Evolutionary conservation across 768 basidiomycete species (phyloP), one percentile per base, ranked within the genome.

Genomic region (Mycena haematopus): DNA sequence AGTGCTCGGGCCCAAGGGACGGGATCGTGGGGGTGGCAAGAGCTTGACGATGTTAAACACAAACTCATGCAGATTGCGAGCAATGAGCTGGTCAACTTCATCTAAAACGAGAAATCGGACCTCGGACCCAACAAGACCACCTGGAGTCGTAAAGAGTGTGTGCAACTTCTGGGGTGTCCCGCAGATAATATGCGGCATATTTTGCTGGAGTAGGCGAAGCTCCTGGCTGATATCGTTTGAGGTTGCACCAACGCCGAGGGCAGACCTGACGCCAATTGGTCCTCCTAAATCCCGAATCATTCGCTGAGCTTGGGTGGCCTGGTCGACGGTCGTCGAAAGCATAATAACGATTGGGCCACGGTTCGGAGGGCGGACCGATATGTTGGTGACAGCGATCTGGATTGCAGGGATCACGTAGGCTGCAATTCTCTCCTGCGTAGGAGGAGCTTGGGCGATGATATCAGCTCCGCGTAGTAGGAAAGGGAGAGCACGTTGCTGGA

Each of bases 391-490:
- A 35, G 91, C 90, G 55, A 90, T 85, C 70, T 94, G 92, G 47
- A 95, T 91, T 29, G 91, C 92, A 52, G 93, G 95, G 63, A 96
- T 95, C 52, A 95, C 89, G 76, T 99, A 99, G 61, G 96, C 95
- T 24, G 96, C 96, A 69, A 99, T 99, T 49, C 97, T 86, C 74
- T 99, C 97, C 74, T 98, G 96, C 0, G 97, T 99, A 0, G 97
- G 96, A 50, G 97, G 97, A 11, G 96, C 97, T 77, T 99, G 97
- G 10, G 96, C 96, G 70, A 99, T 99, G 71, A 99, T 98, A 70
- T 99, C 97, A 38, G 94, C 87, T 9, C 95, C 96, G 54, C 91
- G 86, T 35, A 99, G 82, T 62, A 99, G 86, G 79, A 98, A 98
- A 8, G 97, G 97, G 52, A 99, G 80, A 47, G 97, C 96, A 51